Evolutionary conservation across 2,329 filamentous ascomycete species (phyloP).

Genomic region (Fusarium duplospermum): DNA sequence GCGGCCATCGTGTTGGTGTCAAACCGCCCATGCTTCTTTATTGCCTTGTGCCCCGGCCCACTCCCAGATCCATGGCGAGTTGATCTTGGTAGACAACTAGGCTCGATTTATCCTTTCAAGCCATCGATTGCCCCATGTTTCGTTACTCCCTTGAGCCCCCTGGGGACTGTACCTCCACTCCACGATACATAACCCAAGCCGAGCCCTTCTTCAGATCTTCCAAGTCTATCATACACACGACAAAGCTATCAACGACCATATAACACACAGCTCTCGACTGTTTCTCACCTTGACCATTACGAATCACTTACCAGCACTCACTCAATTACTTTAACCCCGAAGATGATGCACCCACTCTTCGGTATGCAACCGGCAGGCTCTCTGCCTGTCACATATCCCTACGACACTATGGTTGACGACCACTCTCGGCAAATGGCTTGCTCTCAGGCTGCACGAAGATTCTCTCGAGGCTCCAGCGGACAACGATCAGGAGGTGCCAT

Average conservation of each 20-base stretch:
- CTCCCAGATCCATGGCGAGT: slow-evolving; percentile 52
- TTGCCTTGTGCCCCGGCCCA: slow-evolving; percentile 49
- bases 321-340: slow-evolving; percentile 9
- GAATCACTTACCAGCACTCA: background rate
- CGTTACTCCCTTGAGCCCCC: slow-evolving; percentile 48
- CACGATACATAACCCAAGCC: slow-evolving; percentile 48
- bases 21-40: slow-evolving; percentile 43
- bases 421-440: slow-evolving; percentile 63
- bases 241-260: background rate
- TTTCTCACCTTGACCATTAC: background rate
- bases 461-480: slow-evolving; percentile 62
- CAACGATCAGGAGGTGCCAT: slow-evolving; percentile 63
- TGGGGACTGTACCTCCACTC: slow-evolving; percentile 36
- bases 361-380: slow-evolving; percentile 41
- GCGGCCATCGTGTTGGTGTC: slow-evolving; percentile 44
- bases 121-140: slow-evolving; percentile 50
- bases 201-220: slow-evolving; percentile 36
- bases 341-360: slow-evolving; percentile 49
- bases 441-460: slow-evolving; percentile 59
- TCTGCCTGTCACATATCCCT: slow-evolving; percentile 42
- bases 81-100: slow-evolving; percentile 50
- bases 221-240: slow-evolving; percentile 3
- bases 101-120: slow-evolving; percentile 52
- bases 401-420: slow-evolving; percentile 62
- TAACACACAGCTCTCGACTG: background rate